Conservation (phyloP, 2,329 filamentous ascomycete species). For the Pseudogymnoascus sp. region DNA sequence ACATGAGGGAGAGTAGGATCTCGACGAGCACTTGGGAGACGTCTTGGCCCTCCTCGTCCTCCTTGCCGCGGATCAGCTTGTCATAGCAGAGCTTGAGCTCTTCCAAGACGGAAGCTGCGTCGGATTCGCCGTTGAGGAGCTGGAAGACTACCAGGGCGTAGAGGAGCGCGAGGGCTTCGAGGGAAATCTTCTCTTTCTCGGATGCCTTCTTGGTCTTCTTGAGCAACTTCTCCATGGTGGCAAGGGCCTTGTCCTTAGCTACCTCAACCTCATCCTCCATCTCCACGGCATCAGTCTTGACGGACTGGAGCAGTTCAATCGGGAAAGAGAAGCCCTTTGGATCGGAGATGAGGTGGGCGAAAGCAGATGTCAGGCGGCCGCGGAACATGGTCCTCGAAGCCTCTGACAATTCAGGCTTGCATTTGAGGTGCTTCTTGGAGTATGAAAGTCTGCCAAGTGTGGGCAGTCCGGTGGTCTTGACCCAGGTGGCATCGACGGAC, state of each 20-base stretch:
- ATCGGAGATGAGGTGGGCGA: slow-evolving; percentile 50
- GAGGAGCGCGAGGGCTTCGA: slow-evolving; percentile 67
- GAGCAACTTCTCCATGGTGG: slow-evolving; percentile 46
- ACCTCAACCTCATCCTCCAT: slow-evolving; percentile 51
- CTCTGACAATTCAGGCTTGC: slow-evolving; percentile 41
- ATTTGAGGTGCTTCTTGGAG: slow-evolving; percentile 37
- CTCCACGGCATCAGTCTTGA: slow-evolving; percentile 34
- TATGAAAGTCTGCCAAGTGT: slow-evolving; percentile 49
- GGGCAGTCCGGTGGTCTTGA: slow-evolving; percentile 22
- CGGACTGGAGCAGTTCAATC: slow-evolving; percentile 22
- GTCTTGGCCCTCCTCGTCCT: slow-evolving; percentile 44
- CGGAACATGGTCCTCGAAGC: slow-evolving; percentile 48
- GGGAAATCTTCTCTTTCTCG: slow-evolving; percentile 24
- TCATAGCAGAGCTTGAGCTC: slow-evolving; percentile 74
- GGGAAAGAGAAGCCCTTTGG: slow-evolving; percentile 43
- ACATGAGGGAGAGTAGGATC: slow-evolving; percentile 81
- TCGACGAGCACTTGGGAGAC: slow-evolving; percentile 72
- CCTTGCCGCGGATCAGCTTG: slow-evolving; percentile 46
- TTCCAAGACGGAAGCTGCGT: slow-evolving; percentile 73
- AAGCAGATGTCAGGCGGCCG: slow-evolving; percentile 50
- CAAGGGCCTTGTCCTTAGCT: slow-evolving; percentile 45
- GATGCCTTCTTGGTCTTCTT: slow-evolving; percentile 33
- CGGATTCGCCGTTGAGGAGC: slow-evolving; percentile 81
- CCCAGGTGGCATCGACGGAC: slow-evolving; percentile 19
- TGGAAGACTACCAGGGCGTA: slow-evolving; percentile 81